Conservation (phyloP, 2,329 filamentous ascomycete species). For the Xylaria sp. region DNA sequence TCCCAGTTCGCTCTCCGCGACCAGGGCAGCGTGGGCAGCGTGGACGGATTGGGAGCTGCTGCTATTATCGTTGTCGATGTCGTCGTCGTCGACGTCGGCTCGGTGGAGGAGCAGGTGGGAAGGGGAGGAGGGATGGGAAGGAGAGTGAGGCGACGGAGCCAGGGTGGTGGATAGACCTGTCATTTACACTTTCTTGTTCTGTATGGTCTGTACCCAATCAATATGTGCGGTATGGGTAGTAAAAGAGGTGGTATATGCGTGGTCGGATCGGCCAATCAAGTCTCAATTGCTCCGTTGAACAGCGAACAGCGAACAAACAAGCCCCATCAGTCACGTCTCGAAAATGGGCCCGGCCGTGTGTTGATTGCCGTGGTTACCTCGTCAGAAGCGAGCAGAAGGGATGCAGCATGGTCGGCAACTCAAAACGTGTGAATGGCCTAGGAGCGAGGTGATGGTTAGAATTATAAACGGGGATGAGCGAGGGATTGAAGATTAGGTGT, state of each 20-base stretch:
- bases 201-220: constrained; percentile 29
- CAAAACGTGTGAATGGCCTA: background rate
- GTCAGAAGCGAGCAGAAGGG: constrained; percentile 15
- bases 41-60: background rate
- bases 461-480: background rate
- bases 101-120: background rate
- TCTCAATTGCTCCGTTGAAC: constrained; percentile 25
- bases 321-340: constrained; percentile 29
- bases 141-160: constrained; percentile 38
- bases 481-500: background rate
- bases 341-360: constrained; percentile 19
- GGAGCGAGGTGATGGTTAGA: background rate
- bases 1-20: constrained; percentile 38
- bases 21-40: constrained; percentile 7
- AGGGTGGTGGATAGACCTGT: constrained; percentile 37
- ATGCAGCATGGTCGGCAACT: constrained; percentile 32
- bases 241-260: constrained; percentile 22
- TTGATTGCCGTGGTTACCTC: constrained; percentile 29
- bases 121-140: constrained; percentile 17
- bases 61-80: background rate
- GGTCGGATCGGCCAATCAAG: constrained; percentile 26
- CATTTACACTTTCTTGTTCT: constrained; percentile 37
- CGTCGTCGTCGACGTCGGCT: background rate
- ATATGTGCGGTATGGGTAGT: constrained; percentile 21
- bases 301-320: constrained; percentile 9